Evolutionary conservation across 1,284 basidiomycete species (phyloP), one percentile per base, ranked within the genome.

Genomic region (Fomes fomentarius): DNA sequence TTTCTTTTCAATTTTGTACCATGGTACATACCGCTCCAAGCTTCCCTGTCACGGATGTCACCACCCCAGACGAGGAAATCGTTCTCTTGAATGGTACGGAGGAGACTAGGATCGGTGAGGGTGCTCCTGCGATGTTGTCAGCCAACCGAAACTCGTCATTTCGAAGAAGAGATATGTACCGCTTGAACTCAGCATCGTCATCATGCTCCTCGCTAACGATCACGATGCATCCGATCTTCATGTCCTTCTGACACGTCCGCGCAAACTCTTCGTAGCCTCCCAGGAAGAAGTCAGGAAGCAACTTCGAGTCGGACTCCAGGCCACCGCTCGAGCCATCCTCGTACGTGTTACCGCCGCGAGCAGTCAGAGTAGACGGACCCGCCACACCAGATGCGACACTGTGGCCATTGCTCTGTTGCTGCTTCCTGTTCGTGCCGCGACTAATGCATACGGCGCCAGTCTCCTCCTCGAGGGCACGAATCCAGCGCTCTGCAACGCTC

Each of bases 201-300:
- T 96, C 93, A 64, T 98, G 95, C 65, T 97, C 94, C 33, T 86
- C 85, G 64, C 91, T 94, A 44, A 94, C 87, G n/a, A 98, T 76
- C 1, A 98, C 73, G 1, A 96, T 82, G 63, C 92, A 90, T 0
- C 89, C 87, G 42, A 97, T 80, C 69, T 83, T 83, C 22, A 82
- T 75, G 42, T 96, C 87, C 47, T 78, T 81, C 67, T 93, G 64
- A 54, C 92, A 89, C 15, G 71, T 68, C 43, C 82, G 79, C 56
- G 96, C 72, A 38, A 89, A 89, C 7, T 89, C 82, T 58, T 96
- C 91, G 68, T 98, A 98, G n/a, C 84, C 79, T 0, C 89, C 89
- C 4, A 89, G 69, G 47, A 80, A 85, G 74, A 97, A 95, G 56
- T 93, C 89, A 0, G 93, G 93, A 0, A 95, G 74, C 11, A 81